Evolutionary conservation across 2,329 filamentous ascomycete species (phyloP).

Genomic region (Elsinoe perseae): DNA sequence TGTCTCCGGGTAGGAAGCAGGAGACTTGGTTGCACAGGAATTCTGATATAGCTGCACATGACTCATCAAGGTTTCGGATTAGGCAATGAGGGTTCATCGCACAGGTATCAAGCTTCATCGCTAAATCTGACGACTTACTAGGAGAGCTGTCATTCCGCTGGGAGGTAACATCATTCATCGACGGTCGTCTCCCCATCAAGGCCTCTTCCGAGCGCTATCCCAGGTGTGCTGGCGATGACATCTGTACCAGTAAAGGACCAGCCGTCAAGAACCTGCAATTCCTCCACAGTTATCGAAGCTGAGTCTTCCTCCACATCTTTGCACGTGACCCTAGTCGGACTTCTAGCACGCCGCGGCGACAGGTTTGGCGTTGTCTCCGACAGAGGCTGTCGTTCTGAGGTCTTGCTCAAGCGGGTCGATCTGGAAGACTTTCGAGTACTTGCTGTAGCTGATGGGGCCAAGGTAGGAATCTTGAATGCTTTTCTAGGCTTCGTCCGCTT

Average conservation of each 20-base stretch:
- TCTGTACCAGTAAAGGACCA: constrained; percentile 18
- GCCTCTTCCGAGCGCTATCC: constrained; percentile 7
- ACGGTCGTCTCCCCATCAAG: constrained; percentile 17
- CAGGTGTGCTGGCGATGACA: constrained; percentile 18
- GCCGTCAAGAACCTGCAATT: constrained; percentile 18
- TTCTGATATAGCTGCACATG: background rate
- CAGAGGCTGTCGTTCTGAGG: constrained; percentile 24
- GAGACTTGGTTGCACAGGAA: background rate
- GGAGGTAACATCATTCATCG: constrained; percentile 2
- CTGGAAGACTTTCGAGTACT: constrained; percentile 16
- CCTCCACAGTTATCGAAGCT: constrained; percentile 8
- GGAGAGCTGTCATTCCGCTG: background rate
- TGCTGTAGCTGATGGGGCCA: constrained; percentile 26
- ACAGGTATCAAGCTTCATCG: background rate
- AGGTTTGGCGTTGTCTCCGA: constrained; percentile 24
- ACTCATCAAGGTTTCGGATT: constrained; percentile 11
- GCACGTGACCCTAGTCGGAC: constrained; percentile 22
- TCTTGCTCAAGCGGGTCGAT: constrained; percentile 20
- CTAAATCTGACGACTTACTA: background rate
- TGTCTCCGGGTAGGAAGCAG: background rate
- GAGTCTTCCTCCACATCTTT: constrained; percentile 13
- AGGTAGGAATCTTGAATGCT: constrained; percentile 27
- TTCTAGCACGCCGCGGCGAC: constrained; percentile 20
- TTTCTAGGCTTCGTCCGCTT: constrained; percentile 36
- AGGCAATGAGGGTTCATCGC: constrained; percentile 4